Evolutionary conservation across 1,139 yeast species (phyloP), one percentile per base, ranked within the genome.

Genomic region (Debaryomycetaceae sp.): DNA sequence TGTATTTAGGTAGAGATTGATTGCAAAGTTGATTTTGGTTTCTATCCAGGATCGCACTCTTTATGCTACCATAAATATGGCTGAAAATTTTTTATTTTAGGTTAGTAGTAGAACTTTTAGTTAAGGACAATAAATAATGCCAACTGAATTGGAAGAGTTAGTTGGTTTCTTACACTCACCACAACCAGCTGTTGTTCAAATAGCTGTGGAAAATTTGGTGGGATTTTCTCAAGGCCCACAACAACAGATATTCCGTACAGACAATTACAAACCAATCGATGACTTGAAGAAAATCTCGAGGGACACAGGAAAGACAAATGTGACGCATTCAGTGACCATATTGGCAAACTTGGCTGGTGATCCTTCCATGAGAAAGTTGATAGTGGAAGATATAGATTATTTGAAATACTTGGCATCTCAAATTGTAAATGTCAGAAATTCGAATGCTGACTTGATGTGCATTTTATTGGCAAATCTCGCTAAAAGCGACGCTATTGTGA

Each of bases 401-500:
- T 53, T 88, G 41, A 70, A 74, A 46, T 78, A 58, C 53, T 62
- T 87, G 44, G 70, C 79, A 17, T 65, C 70, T 44, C 67, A 77
- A 42, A 77, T 87, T 36, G 61, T 78, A 44, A 79, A 78, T 46
- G 59, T 79, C 28, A 69, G 70, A 6, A 84, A 87, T 53, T 58
- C 75, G 31, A 81, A 82, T 58, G 87, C 95, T 8, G 97, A 88
- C 53, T 73, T 89, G 47, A 84, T 83, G 76, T 81, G 94, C 56
- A 91, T 92, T 48, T 67, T 92, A 45, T 73, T 92, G 49, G 81
- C 96, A 31, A 92, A 92, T 56, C 61, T 92, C 52, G 92, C 96
- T 17, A 89, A 89, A 55, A 80, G 79, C 51, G 92, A 87, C 52
- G 63, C 67, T 16, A 79, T 88, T 38, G 70, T 76, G 38, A 67